Conservation (phyloP, 2,329 filamentous ascomycete genomes). For the Bipolaris victoriae region DNA sequence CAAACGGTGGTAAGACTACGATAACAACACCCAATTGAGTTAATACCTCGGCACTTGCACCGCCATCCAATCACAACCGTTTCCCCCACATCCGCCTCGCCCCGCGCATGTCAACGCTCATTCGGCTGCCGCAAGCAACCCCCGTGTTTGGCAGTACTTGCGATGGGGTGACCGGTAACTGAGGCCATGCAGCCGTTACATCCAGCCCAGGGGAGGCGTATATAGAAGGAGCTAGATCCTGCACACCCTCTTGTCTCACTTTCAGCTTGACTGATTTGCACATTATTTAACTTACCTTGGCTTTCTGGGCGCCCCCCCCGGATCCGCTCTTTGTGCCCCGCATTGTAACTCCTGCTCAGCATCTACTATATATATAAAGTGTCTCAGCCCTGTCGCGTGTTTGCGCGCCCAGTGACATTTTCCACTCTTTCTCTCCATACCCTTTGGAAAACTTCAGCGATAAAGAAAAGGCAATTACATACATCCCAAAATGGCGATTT, state of each 20-base stretch:
- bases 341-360: not conserved
- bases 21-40: not conserved
- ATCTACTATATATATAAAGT: not conserved
- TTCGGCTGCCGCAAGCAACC: not conserved
- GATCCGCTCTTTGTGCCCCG: not conserved
- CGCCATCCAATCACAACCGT: not conserved
- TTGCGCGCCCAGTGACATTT: not conserved
- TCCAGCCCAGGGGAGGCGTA: not conserved
- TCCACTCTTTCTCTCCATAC: too few species aligned
- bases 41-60: constrained; percentile 1
- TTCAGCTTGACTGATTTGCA: not conserved
- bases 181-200: not conserved
- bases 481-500: constrained; percentile 30
- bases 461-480: not conserved
- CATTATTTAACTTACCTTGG: not conserved
- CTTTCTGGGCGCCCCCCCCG: not conserved
- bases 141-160: not conserved
- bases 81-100: not conserved
- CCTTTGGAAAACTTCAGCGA: not conserved
- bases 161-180: not conserved
- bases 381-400: not conserved
- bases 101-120: not conserved
- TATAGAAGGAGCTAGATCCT: not conserved
- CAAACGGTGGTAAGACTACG: not conserved
- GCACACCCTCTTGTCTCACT: not conserved